These are phyloP conservation scores for Monoraphidium neglectum DNA, from an alignment of 139 green algal species.

Conservation along the genomic window DNA sequence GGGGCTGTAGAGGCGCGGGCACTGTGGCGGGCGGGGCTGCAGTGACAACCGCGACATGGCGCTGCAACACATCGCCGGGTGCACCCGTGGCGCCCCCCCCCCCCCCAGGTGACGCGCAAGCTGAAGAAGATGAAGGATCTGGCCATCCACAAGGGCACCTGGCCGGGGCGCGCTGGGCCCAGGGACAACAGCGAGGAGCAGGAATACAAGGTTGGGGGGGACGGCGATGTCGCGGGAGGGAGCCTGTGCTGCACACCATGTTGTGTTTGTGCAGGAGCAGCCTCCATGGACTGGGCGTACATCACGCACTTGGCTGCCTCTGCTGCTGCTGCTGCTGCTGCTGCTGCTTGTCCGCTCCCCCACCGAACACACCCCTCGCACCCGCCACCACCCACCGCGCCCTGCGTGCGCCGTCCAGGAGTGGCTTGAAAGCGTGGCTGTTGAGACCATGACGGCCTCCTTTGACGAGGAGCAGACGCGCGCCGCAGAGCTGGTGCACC, in stretches of 20 bases:
- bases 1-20: no score
- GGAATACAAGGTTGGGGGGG: constrained; percentile 23
- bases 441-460: constrained; percentile 12
- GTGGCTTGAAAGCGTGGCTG: constrained; percentile 23
- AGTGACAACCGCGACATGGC: no score
- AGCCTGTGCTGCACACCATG: no score
- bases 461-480: constrained; percentile 23
- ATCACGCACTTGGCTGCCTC: no score
- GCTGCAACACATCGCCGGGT: no score
- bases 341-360: neutral
- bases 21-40: no score
- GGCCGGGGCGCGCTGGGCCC: constrained; percentile 16
- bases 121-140: constrained; percentile 57
- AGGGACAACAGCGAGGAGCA: constrained; percentile 27
- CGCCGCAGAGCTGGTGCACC: constrained; percentile 23
- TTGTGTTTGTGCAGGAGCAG: no score
- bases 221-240: no score
- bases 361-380: neutral
- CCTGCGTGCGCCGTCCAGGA: no score
- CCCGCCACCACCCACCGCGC: neutral
- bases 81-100: no score
- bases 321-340: no score
- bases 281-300: no score
- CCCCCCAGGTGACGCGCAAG: constrained; percentile 38
- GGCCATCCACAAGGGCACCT: constrained; percentile 29